phyloP scores from a whole-genome alignment of 345 rosid species.

The Theobroma cacao region DNA sequence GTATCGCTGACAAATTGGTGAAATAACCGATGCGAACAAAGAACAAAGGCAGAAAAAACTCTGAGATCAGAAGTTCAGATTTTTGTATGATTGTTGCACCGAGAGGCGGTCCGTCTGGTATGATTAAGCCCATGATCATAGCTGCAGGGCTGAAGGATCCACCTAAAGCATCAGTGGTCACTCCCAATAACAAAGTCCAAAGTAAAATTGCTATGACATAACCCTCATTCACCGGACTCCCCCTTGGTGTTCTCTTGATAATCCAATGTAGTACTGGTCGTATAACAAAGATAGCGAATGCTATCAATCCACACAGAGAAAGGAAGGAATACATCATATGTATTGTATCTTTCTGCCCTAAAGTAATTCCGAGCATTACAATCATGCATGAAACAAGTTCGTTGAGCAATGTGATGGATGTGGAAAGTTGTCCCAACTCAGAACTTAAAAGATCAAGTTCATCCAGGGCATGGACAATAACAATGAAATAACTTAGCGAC shows the following conservation, averaged over 20 bases:
- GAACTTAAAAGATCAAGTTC: conserved; percentile 10
- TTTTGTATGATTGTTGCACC: conserved; percentile 26
- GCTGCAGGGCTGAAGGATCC: not conserved
- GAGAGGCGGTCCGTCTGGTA: conserved; percentile 29
- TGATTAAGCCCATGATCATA: conserved; percentile 19
- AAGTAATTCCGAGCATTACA: not conserved
- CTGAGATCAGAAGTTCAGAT: conserved; percentile 24
- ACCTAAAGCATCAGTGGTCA: conserved; percentile 5
- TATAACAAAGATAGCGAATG: not conserved
- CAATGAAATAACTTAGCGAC: not conserved
- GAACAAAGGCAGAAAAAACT: conserved; percentile 28
- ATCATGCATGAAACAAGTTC: not conserved
- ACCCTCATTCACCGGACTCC: conserved; percentile 2
- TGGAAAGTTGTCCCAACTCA: not conserved
- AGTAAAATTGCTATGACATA: conserved; percentile 7
- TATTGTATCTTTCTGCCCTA: not conserved
- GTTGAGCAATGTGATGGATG: not conserved
- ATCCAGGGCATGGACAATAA: not conserved
- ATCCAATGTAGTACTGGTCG: not conserved
- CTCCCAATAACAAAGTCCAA: not conserved
- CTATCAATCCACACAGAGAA: not conserved
- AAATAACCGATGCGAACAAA: conserved; percentile 21
- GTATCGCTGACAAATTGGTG: conserved; percentile 8
- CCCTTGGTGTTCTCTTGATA: conserved; percentile 17
- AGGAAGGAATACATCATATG: not conserved